Evolutionary conservation across 257 asterid genomes (phyloP).

Genomic region (Gynochthodes officinalis): DNA sequence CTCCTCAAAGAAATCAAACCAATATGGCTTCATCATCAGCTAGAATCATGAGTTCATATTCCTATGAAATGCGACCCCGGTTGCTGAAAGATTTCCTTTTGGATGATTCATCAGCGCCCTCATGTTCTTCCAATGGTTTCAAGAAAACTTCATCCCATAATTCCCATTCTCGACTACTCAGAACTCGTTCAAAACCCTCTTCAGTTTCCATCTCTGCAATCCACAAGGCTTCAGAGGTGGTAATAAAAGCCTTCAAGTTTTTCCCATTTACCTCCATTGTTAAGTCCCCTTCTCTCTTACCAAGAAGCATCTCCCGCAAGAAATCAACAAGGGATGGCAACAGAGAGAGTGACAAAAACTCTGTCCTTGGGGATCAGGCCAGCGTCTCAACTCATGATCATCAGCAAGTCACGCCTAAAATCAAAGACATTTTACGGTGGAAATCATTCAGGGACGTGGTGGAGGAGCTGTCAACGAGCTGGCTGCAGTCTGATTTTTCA

Average conservation of each 20-base stretch:
- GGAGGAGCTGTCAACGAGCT: conserved; percentile 47
- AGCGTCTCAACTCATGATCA: not conserved
- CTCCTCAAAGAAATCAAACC: not conserved
- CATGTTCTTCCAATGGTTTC: conserved; percentile 25
- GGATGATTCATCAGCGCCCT: conserved; percentile 32
- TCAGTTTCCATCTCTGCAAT: conserved; percentile 55
- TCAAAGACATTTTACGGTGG: conserved; percentile 81
- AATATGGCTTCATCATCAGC: conserved; percentile 28
- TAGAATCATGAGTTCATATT: conserved; percentile 11
- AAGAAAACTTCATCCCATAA: conserved; percentile 26
- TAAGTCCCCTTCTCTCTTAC: conserved; percentile 35
- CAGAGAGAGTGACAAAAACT: not conserved
- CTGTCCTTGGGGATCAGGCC: not conserved
- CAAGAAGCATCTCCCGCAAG: conserved; percentile 40
- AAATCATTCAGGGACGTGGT: conserved; percentile 60
- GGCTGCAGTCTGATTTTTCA: conserved; percentile 68
- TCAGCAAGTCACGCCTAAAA: conserved; percentile 35
- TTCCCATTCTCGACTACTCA: conserved; percentile 27
- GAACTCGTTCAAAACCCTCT: conserved; percentile 55
- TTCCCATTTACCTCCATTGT: conserved; percentile 40
- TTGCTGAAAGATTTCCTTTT: conserved; percentile 70
- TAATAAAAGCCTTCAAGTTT: conserved; percentile 45
- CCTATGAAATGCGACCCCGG: conserved; percentile 40
- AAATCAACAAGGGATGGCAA: conserved; percentile 11
- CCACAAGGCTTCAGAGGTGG: conserved; percentile 33